Conservation (phyloP, 2,329 filamentous ascomycete genomes). For the Xenosphaeropsis pyriputrescens region DNA sequence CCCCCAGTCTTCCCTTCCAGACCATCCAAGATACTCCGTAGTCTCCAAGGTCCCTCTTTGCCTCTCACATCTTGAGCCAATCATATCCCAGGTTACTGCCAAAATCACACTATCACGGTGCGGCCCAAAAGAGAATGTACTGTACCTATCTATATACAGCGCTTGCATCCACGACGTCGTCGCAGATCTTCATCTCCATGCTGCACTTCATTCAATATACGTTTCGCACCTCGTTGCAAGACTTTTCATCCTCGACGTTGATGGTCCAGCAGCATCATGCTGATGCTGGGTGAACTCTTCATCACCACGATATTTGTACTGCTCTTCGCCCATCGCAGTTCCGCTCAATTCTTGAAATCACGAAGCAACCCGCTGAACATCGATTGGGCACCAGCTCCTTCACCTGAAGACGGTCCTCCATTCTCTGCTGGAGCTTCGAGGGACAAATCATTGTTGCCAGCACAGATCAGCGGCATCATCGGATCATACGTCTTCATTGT, state of each 20-base stretch:
- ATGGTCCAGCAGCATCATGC: slow-evolving; percentile 9
- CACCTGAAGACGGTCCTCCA: slow-evolving; percentile 44
- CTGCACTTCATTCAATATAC: slow-evolving; percentile 12
- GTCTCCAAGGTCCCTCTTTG: no score
- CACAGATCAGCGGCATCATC: slow-evolving; percentile 71
- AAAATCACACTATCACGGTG: neutral
- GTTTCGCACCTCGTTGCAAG: slow-evolving; percentile 12
- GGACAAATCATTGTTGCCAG: slow-evolving; percentile 54
- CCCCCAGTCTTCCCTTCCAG: no score
- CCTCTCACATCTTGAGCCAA: no score
- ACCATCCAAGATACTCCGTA: no score
- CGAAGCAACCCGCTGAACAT: slow-evolving; percentile 16
- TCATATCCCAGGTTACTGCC: no score
- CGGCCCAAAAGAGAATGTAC: neutral
- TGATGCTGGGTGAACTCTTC: slow-evolving; percentile 4
- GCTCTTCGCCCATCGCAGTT: neutral
- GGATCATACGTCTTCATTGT: slow-evolving; percentile 71
- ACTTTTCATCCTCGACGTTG: slow-evolving; percentile 4
- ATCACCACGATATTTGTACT: no score
- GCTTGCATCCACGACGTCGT: slow-evolving; percentile 6
- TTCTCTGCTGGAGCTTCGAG: slow-evolving; percentile 42
- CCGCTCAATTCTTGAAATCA: slow-evolving; percentile 4
- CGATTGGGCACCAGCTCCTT: slow-evolving; percentile 39
- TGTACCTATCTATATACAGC: slow-evolving; percentile 15
- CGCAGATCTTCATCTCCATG: slow-evolving; percentile 8